Base-by-base conservation (phyloP, 805 yeast species). In the Metschnikowia colocasiae region DNA sequence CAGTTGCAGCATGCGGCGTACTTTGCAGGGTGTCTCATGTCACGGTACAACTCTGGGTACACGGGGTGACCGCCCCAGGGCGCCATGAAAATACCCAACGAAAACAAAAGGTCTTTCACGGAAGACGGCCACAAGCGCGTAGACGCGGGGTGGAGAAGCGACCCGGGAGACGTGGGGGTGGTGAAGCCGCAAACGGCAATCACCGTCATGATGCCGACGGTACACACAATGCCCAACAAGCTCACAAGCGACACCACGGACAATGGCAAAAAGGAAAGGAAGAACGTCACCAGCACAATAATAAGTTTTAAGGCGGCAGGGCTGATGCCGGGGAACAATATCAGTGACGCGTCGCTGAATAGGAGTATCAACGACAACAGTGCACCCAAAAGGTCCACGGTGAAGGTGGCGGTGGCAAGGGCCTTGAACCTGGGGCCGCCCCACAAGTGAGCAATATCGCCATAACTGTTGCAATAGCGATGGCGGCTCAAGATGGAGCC, bases 21-120 rank as follows among this genome's bases (percentile, higher is more conserved):
- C 57, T 83, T 81, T 23, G 67, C 53, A 3, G 92, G 91, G 54
- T 81, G 85, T 45, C 86, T 73, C 85, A 86, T 82, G 62, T 86
- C 95, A 30, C 81, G 74, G 60, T 81, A 82, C 45, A 86, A 71
- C 54, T 86, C 86, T 2, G 94, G 94, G 58, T 86, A 87, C 22
- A 87, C 79, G 4, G 94, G 88, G 65, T 87, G 94, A 0, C 94
- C 92, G 5, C 94, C 90, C 72, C 86, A 87, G 1, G 92, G 91
- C 3, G 91, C 85, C 74, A 83, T 74, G 50, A 82, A 74, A 44
- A 83, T 81, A 10, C 87, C 87, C 41, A 81, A 68, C 1, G 85
- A 76, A 30, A 80, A 63, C 8, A 79, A 59, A 8, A 82, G 53
- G 42, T 71, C 68, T 5, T 64, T 56, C 23, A 61, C 38, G 16